Conservation (phyloP, 148 eudicot genomes). For the Spergularia bocconei region DNA sequence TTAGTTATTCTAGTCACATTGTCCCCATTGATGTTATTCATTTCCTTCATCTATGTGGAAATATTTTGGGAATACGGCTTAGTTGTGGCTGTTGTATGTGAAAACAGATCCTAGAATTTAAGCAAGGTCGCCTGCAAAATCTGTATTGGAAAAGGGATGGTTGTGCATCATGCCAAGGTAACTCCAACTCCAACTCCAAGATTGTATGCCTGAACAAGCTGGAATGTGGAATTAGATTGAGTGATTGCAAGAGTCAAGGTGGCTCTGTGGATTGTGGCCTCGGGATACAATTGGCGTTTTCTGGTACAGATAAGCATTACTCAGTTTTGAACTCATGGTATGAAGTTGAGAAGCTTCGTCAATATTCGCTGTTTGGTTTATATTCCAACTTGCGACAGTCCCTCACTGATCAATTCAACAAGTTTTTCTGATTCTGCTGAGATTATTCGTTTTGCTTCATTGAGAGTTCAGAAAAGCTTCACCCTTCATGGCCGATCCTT, state of each 20-base stretch:
- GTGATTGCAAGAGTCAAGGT: constrained; percentile 57
- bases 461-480: too few relatives aligned
- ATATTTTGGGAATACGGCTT: too few relatives aligned
- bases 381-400: constrained; percentile 68
- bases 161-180: constrained; percentile 72
- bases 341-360: constrained; percentile 75
- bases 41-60: neutral
- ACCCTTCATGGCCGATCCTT: too few relatives aligned
- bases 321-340: constrained; percentile 82
- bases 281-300: constrained; percentile 83
- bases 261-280: constrained; percentile 85
- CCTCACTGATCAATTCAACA: constrained; percentile 66
- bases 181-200: constrained; percentile 31
- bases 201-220: constrained; percentile 80
- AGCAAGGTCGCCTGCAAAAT: constrained; percentile 80
- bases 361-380: constrained; percentile 69
- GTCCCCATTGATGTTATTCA: too few relatives aligned
- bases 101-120: constrained; percentile 67
- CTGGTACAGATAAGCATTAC: constrained; percentile 83
- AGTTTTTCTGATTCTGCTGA: constrained; percentile 45
- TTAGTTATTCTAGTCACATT: neutral
- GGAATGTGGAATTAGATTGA: constrained; percentile 70
- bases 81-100: neutral
- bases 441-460: too few relatives aligned
- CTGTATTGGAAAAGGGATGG: constrained; percentile 93